Evolutionary conservation across 1,284 basidiomycete species (phyloP), one percentile per base, ranked within the genome.

Genomic region (Ganoderma lucidum): DNA sequence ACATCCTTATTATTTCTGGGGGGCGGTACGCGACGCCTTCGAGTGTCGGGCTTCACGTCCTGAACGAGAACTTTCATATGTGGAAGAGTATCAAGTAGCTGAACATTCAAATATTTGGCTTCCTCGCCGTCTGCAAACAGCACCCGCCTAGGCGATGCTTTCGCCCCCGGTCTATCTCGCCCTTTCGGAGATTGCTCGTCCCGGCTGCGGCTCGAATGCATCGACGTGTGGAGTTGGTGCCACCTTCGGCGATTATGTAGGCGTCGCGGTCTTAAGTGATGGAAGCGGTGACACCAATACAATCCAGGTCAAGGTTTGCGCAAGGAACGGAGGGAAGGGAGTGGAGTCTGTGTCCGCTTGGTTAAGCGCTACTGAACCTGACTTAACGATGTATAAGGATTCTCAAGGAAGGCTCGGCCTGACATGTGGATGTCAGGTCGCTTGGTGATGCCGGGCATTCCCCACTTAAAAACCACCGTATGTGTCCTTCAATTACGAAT

Each of bases 1-100:
- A 96, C 80, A 98, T 99, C 96, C 70, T 92, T 56, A 76, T 82
- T 12, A 79, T 95, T 78, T 90, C 35, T 3, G 35, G 93, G 82
- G 81, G 87, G 78, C 83, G 92, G 71, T 87, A 95, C 83, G 84
- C 89, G 60, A 79, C 64, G 53, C 3, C 12, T 6, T n/a, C 15
- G n/a, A 41, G 60, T 41, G 8, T 5, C 6, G 39, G 39, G 5
- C 8, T 41, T 9, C 2, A 9, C 14, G 14, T 9, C n/a, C n/a
- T 32, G 42, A 35, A 55, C 15, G 23, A 32, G 58, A 23, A 8
- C 35, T 14, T 28, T 37, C 39, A 2, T 23, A 10, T 61, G 17
- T 9, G 23, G 58, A 35, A 56, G 62, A 65, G 63, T 30, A 10
- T 28, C 53, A 23, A 30, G 53, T 23, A 64, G 39, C 28, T 60